phyloP scores from a whole-genome alignment of 768 basidiomycete species.

The Suillus occidentalis region DNA sequence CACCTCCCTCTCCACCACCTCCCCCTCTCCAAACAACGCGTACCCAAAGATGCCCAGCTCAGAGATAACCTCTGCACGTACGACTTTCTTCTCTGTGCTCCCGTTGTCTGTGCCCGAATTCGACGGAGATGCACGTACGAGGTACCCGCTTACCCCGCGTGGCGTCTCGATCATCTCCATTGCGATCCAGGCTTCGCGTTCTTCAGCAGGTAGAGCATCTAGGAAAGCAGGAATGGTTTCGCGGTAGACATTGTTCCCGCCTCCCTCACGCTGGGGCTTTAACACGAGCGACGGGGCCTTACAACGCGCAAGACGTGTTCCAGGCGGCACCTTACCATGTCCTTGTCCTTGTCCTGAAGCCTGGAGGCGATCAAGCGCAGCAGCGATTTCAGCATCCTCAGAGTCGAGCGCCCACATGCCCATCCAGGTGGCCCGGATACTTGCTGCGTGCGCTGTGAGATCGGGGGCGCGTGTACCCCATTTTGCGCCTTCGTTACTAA shows the following conservation, averaged over 20 bases:
- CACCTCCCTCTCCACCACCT: conserved; percentile 56
- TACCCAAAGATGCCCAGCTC: conserved; percentile 95
- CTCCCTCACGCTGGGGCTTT: conserved; percentile 98
- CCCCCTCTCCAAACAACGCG: conserved; percentile 64
- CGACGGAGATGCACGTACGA: conserved; percentile 65
- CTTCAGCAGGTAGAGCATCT: conserved; percentile 53
- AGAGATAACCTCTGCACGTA: conserved; percentile 72
- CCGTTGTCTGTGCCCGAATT: background rate
- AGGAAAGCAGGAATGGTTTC: conserved; percentile 78
- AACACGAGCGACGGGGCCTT: conserved; percentile 67
- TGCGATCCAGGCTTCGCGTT: conserved; percentile 88
- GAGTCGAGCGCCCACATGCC: conserved; percentile 79
- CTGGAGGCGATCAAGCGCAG: conserved; percentile 5
- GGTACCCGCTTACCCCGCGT: conserved; percentile 60
- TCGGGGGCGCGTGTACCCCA: conserved; percentile 36
- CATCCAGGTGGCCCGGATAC: conserved; percentile 79
- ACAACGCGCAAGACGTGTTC: conserved; percentile 20
- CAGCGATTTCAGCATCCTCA: conserved; percentile 22
- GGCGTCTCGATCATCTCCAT: conserved; percentile 93
- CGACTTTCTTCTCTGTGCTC: conserved; percentile 25
- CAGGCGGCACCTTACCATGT: conserved; percentile 17
- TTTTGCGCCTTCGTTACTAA: conserved; percentile 41
- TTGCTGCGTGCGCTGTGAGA: conserved; percentile 31
- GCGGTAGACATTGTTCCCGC: conserved; percentile 95
- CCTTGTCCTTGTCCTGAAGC: background rate